Evolutionary conservation across 179 eudicot genomes (phyloP), one percentile per base, ranked within the genome.

Genomic region (Amaranthus tricolor): DNA sequence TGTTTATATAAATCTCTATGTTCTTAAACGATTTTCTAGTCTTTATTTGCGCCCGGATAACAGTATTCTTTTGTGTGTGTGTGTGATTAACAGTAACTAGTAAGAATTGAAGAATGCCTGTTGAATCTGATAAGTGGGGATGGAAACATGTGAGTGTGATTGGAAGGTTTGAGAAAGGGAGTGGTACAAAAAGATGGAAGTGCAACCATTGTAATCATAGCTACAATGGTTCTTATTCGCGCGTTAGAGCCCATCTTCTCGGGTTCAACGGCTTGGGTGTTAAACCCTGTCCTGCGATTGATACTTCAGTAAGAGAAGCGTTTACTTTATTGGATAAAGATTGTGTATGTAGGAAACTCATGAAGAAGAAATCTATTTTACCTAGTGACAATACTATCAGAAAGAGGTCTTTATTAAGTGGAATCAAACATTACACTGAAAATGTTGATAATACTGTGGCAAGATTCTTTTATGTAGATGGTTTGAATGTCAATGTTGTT

Each of bases 211-310:
- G 88, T 60, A 74, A 79, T 74, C 81, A 53, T 6, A 71, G 68
- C 62, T 85, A 85, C 76, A 85, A 78, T 17, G 86, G 88, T 5
- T 85, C 86, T 45, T 82, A 85, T 65, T 82, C 88, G 4, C 88
- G 82, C 1, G 84, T 83, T 48, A 83, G 88, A 58, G 86, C 86
- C 17, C 86, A 85, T 49, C 88, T 85, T 31, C 84, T 85, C 49
- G 85, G 86, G 7, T 81, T 78, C 74, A 47, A 48, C 13, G 88
- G 88, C 57, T 72, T 74, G 19, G 86, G 86, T 20, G 82, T 85
- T 53, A 85, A 80, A 57, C 70, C 79, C 50, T 83, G 86, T 68
- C 76, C 83, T 58, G 83, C 82, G 14, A 60, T 83, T 17, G 86
- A 83, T 58, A 9, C 17, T 52, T 74, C 85, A 63, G 14, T 75